phyloP scores from a whole-genome alignment of 2,329 filamentous ascomycete species.

The Catunica adiposa region DNA sequence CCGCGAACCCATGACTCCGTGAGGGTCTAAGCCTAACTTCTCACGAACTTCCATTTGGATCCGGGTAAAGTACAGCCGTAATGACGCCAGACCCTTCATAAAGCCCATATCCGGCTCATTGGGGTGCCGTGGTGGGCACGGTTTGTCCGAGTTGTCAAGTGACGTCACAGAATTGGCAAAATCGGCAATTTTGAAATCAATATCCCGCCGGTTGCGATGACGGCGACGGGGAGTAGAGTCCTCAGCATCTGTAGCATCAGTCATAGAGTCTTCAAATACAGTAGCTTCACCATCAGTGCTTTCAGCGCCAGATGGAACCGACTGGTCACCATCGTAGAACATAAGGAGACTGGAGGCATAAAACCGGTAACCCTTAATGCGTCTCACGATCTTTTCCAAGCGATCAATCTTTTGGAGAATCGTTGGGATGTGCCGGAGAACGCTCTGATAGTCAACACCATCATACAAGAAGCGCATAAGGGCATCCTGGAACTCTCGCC shows the following conservation, averaged over 20 bases:
- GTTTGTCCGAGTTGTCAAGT: conserved; percentile 48
- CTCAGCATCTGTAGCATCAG: conserved; percentile 43
- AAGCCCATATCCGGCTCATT: conserved; percentile 76
- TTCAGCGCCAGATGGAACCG: conserved; percentile 30
- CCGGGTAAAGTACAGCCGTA: conserved; percentile 69
- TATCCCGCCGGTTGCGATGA: conserved; percentile 39
- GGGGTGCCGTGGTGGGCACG: conserved; percentile 69
- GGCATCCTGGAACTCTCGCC: conserved; percentile 74
- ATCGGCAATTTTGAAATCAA: conserved; percentile 94
- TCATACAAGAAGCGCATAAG: conserved; percentile 84
- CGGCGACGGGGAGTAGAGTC: conserved; percentile 29
- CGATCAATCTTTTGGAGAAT: conserved; percentile 70
- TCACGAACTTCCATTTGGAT: conserved; percentile 63
- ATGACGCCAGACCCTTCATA: conserved; percentile 61
- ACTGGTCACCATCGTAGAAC: conserved; percentile 78
- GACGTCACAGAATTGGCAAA: conserved; percentile 95
- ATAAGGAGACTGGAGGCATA: conserved; percentile 91
- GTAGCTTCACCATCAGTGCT: conserved; percentile 36
- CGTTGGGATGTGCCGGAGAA: conserved; percentile 71
- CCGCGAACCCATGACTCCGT: conserved; percentile 16
- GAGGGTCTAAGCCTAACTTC: conserved; percentile 31
- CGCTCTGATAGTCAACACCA: conserved; percentile 62
- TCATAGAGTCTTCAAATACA: conserved; percentile 38
- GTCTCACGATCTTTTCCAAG: conserved; percentile 67
- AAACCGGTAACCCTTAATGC: conserved; percentile 73